Evolutionary conservation across 2,329 filamentous ascomycete genomes (phyloP).

Genomic region (Alternaria conjuncta): DNA sequence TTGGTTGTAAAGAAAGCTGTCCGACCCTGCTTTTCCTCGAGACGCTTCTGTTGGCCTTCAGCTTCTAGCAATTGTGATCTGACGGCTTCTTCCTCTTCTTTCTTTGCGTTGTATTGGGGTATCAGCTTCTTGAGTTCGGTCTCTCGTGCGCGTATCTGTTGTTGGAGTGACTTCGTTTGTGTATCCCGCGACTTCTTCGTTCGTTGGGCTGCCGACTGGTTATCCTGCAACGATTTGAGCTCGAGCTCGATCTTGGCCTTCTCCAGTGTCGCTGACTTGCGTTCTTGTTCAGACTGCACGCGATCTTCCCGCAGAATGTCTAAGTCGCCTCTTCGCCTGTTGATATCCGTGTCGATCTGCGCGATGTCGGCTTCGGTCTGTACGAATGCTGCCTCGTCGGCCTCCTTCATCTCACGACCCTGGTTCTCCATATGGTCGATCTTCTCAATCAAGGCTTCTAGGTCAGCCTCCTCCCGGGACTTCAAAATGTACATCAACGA

Average conservation of each 20-base stretch:
- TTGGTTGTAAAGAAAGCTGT: conserved; percentile 88
- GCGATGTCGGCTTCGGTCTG: conserved; percentile 80
- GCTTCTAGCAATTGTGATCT: conserved; percentile 76
- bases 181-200: conserved; percentile 72
- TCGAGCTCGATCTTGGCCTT: conserved; percentile 87
- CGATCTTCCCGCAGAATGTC: conserved; percentile 86
- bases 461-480: conserved; percentile 82
- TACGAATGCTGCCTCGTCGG: conserved; percentile 76
- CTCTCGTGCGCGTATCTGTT: conserved; percentile 78
- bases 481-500: conserved; percentile 96
- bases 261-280: conserved; percentile 77
- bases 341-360: conserved; percentile 78
- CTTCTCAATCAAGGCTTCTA: conserved; percentile 77
- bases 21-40: conserved; percentile 91
- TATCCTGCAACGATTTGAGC: conserved; percentile 81
- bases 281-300: conserved; percentile 86
- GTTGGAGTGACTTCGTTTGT: conserved; percentile 74
- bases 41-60: conserved; percentile 74
- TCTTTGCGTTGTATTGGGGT: conserved; percentile 77
- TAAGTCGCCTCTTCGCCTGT: conserved; percentile 79
- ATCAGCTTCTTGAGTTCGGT: conserved; percentile 75
- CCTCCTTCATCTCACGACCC: conserved; percentile 83
- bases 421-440: conserved; percentile 83
- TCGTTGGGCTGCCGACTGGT: conserved; percentile 78
- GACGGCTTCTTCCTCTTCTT: conserved; percentile 73